These are phyloP conservation scores for Nicotiana paniculata DNA, from an alignment of 257 asterid genomes.

Conservation along the genomic window DNA sequence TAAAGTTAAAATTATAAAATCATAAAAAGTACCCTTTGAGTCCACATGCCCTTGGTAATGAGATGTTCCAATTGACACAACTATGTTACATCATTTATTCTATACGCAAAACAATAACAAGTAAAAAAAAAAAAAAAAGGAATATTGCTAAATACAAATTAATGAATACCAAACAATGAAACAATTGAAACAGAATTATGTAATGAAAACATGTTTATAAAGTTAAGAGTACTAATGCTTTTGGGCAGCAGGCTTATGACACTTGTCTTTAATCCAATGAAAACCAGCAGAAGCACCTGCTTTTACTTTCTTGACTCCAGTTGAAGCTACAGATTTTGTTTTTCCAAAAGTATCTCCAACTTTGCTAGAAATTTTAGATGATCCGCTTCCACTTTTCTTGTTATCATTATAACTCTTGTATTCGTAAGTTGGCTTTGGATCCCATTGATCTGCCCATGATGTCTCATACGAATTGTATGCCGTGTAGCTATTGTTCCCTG, in stretches of 20 bases:
- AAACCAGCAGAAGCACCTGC: constrained; percentile 60
- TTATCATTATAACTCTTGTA: constrained; percentile 9
- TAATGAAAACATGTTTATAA: background rate
- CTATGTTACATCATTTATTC: background rate
- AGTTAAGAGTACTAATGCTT: constrained; percentile 17
- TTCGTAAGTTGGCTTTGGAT: constrained; percentile 29
- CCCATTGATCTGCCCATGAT: constrained; percentile 80
- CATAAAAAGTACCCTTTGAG: no score
- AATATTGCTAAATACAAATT: background rate
- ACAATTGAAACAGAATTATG: background rate
- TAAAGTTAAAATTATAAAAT: no score
- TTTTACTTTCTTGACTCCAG: constrained; percentile 73
- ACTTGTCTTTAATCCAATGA: constrained; percentile 73
- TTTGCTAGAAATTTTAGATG: constrained; percentile 30
- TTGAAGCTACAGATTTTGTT: constrained; percentile 51
- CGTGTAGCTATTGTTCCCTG: constrained; percentile 2
- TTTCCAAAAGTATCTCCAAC: constrained; percentile 37
- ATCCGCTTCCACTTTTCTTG: constrained; percentile 2
- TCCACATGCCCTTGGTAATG: no score
- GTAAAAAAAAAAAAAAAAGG: background rate
- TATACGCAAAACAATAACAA: background rate
- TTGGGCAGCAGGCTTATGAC: constrained; percentile 41
- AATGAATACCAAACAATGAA: background rate
- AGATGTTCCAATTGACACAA: background rate
- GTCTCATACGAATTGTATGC: constrained; percentile 48